phyloP scores from a whole-genome alignment of 805 yeast species.

The Wickerhamia fluorescens region DNA sequence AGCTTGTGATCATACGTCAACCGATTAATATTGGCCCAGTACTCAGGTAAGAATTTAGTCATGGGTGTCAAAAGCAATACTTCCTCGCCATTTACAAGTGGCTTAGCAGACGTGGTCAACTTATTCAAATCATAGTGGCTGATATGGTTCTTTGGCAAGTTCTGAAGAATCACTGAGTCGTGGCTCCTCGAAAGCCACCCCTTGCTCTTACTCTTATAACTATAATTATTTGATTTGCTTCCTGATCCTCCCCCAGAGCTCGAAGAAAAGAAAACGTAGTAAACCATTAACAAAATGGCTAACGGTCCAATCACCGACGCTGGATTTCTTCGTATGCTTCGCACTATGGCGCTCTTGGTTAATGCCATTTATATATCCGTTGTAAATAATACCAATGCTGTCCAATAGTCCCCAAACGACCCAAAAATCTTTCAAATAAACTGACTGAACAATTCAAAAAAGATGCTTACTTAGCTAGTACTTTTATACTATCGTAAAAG shows the following conservation, averaged over 20 bases:
- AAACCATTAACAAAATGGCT: constrained; percentile 34
- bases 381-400: no score
- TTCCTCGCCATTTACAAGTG: constrained; percentile 71
- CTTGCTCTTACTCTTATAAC: constrained; percentile 37
- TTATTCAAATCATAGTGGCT: constrained; percentile 80
- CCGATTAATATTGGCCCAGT: constrained; percentile 77
- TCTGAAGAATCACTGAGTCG: constrained; percentile 50
- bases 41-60: constrained; percentile 75
- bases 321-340: constrained; percentile 59
- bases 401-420: no score
- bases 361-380: constrained; percentile 15
- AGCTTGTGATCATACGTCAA: constrained; percentile 79
- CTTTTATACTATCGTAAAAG: no score
- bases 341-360: constrained; percentile 27
- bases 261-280: constrained; percentile 32
- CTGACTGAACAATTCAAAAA: no score
- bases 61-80: constrained; percentile 86
- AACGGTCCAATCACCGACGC: constrained; percentile 41
- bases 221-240: constrained; percentile 30
- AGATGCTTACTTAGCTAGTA: no score
- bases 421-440: no score
- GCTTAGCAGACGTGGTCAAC: constrained; percentile 62
- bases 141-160: constrained; percentile 65
- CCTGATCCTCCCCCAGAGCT: constrained; percentile 8
- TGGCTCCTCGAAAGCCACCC: constrained; percentile 45